Base-by-base conservation (phyloP, 2,329 filamentous ascomycete genomes). In the Shiraia sp. region DNA sequence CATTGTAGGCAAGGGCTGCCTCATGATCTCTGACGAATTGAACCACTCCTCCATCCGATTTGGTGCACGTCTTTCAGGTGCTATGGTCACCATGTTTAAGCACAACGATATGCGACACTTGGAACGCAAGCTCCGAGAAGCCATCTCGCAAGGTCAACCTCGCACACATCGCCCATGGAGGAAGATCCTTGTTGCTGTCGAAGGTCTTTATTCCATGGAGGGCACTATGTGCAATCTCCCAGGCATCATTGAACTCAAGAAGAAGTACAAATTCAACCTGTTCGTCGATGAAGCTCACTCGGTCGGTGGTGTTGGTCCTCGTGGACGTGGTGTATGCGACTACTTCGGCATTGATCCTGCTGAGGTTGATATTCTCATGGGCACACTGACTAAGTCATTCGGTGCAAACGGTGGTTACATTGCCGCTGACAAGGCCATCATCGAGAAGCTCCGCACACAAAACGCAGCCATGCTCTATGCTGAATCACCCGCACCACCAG, bases 141-240 rank as follows among this genome's bases (percentile, higher is more conserved):
- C 85, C 53, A 97, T 99, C 65, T 91, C 92, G 10, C 92, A 97
- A 72, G 93, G 93, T 31, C 93, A 99, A 68, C 93, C 93, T 38
- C 87, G 93, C 54, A 99, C 92, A n/a, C 93, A 99, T 71, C 87
- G 93, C 22, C 93, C 93, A 1, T 99, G 93, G 93, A 96, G 95
- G 79, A 99, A 97, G 82, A 97, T 99, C 47, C 72, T 99, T 36
- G 88, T 99, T 31, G 91, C 92, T 26, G 89, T 99, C 26, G 93
- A 99, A 70, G 93, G 93, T 57, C 80, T 99, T 14, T 99, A 99
- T 78, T 97, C 92, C 1, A 99, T 99, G 93, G 93, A 99, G 75
- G 93, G 93, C 34, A 96, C 91, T 54, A 95, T 99, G 88, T 93
- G 89, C 72, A 93, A 99, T 68, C 81, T 99, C n/a, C 93, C 93